Conservation (phyloP, 1,284 basidiomycete species). For the Inonotus obliquus region DNA sequence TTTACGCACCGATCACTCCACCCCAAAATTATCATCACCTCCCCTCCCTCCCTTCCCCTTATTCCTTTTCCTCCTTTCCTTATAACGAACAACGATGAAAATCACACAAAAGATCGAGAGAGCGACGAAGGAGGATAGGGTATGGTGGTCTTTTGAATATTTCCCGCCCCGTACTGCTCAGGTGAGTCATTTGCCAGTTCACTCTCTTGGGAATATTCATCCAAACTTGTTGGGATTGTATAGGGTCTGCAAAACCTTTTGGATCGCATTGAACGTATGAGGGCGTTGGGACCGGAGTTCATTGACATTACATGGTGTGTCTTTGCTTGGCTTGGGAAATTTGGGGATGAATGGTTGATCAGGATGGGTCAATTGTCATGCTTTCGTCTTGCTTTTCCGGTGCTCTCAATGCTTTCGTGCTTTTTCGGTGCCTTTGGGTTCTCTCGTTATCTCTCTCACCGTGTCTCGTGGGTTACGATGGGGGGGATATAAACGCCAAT, state of each 20-base stretch:
- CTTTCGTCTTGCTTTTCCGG: too few relatives aligned
- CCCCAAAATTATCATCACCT: background rate
- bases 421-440: background rate
- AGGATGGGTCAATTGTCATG: too few relatives aligned
- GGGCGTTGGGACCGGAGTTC: conserved; percentile 92
- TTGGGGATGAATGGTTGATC: background rate
- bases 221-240: background rate
- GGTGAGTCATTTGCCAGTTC: conserved; percentile 51
- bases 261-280: conserved; percentile 98
- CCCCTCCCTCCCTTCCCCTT: conserved; percentile 16
- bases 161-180: conserved; percentile 95
- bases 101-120: conserved; percentile 87
- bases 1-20: background rate
- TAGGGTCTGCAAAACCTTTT: conserved; percentile 91
- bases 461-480: background rate
- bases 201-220: background rate
- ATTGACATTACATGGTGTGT: conserved; percentile 94
- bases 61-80: conserved; percentile 11
- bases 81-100: conserved; percentile 55
- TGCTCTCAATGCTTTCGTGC: background rate
- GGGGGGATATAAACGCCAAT: background rate
- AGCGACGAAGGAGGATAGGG: conserved; percentile 74
- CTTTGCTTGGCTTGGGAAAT: conserved; percentile 6
- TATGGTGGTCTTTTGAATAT: conserved; percentile 97
- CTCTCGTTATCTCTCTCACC: background rate